Evolutionary conservation across 179 eudicot species (phyloP), one percentile per base, ranked within the genome.

Genomic region (Vitellaria paradoxa): DNA sequence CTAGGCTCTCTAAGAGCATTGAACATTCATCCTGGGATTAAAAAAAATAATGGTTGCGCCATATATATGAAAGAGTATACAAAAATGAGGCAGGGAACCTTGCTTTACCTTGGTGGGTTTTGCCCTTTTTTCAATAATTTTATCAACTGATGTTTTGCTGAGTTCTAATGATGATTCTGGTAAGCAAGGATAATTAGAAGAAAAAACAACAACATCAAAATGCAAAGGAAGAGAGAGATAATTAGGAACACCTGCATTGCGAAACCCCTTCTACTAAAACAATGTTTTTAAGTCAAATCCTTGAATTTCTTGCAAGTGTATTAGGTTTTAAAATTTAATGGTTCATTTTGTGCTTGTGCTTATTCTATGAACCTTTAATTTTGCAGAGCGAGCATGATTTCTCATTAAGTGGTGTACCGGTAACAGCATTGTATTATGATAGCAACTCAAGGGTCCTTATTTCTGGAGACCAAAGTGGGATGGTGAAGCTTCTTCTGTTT

Each of bases 381-480:
- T 49, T 68, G 85, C 91, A 94, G 99, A 86, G 79, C 49, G 93
- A 92, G 75, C 85, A 86, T 79, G 92, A 88, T 79, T 71, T 78
- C 62, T 89, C 97, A 65, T 79, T 77, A 65, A 86, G 90, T 82
- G 94, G 88, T 59, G 70, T 83, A 72, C 88, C 94, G 55, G 72
- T 92, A 72, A 92, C 98, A n/a, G 89, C 97, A 66, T 73, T 92
- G 67, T 79, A 79, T 81, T 90, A 82, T 69, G 87, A 84, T 74
- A 68, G 75, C 75, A 83, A 87, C 78, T 81, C 84, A 55, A 81
- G 83, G 46, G 70, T 87, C 73, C 90, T 96, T 80, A 82, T 92
- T 79, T 87, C 94, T 68, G 98, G 99, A 74, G 99, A 96, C 88
- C 93, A 94, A 85, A 91, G 82, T 83, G 98, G 98, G 80, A 88